These are phyloP conservation scores for Microthlaspi erraticum DNA, from an alignment of 345 rosid genomes.

Conservation along the genomic window DNA sequence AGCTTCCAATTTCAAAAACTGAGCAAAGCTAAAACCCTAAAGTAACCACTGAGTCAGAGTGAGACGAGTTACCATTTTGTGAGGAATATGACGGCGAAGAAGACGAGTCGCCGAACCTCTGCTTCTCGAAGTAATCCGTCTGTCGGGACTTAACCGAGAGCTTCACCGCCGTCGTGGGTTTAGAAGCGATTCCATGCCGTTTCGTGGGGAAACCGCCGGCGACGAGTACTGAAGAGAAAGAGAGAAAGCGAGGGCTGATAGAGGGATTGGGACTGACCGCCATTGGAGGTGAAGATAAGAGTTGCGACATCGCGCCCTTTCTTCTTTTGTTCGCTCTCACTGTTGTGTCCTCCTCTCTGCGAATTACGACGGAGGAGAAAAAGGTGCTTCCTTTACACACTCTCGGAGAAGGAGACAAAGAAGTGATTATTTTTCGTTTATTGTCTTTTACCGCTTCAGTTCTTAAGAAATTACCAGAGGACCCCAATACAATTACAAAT, in stretches of 20 bases:
- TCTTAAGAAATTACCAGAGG: neutral
- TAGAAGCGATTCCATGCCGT: slow-evolving; percentile 36
- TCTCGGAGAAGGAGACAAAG: neutral
- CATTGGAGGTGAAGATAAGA: slow-evolving; percentile 39
- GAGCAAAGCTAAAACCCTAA: slow-evolving; percentile 31
- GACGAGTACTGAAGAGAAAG: slow-evolving; percentile 33
- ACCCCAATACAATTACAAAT: neutral
- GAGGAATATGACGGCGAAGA: slow-evolving; percentile 42
- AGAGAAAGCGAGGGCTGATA: slow-evolving; percentile 31
- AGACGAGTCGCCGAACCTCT: slow-evolving; percentile 47
- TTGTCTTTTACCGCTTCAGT: slow-evolving; percentile 10
- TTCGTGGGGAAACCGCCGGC: slow-evolving; percentile 33
- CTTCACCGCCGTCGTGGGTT: slow-evolving; percentile 40
- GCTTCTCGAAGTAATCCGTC: slow-evolving; percentile 61
- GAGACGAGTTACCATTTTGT: slow-evolving; percentile 39
- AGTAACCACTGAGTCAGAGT: neutral
- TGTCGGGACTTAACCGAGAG: slow-evolving; percentile 63
- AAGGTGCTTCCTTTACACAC: slow-evolving; percentile 27
- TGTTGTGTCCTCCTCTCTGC: neutral
- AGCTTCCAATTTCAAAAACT: slow-evolving; percentile 7
- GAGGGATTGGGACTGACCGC: slow-evolving; percentile 45
- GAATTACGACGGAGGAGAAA: slow-evolving; percentile 15
- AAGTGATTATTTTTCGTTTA: neutral
- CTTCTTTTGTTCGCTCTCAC: neutral
- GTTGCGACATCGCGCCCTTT: slow-evolving; percentile 37